Evolutionary conservation across 306 rosid genomes (phyloP).

Genomic region (Acacia confusa): DNA sequence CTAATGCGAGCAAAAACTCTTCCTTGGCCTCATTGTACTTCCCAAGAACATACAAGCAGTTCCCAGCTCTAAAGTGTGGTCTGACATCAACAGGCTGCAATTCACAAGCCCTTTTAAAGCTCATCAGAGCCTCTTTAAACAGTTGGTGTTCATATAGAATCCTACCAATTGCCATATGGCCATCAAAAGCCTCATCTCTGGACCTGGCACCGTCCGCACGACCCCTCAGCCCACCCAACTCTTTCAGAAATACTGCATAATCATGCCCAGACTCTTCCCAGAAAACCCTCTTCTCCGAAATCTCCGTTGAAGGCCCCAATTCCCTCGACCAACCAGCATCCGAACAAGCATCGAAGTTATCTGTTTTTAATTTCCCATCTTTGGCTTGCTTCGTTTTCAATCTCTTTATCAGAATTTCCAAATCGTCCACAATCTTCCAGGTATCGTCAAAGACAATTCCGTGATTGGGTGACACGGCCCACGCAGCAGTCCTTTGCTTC

Average conservation of each 20-base stretch:
- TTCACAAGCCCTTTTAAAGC: conserved; percentile 94
- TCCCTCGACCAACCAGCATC: conserved; percentile 99
- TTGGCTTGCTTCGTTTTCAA: conserved; percentile 80
- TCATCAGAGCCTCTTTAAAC: conserved; percentile 82
- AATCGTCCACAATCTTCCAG: conserved; percentile 96
- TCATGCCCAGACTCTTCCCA: conserved; percentile 97
- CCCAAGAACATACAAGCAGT: conserved; percentile 78
- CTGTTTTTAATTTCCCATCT: conserved; percentile 80
- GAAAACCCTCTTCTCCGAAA: conserved; percentile 74
- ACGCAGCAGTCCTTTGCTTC: conserved; percentile 96
- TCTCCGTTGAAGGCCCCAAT: conserved; percentile 80
- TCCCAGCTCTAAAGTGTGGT: conserved; percentile 95
- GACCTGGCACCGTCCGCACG: conserved; percentile 89
- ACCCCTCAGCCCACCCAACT: conserved; percentile 73
- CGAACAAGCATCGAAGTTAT: conserved; percentile 77
- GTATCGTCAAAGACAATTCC: conserved; percentile 96
- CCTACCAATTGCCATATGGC: conserved; percentile 97
- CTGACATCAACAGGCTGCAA: conserved; percentile 95
- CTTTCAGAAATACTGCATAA: conserved; percentile 69
- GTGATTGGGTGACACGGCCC: conserved; percentile 96
- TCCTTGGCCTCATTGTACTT: conserved; percentile 80
- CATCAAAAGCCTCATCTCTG: conserved; percentile 94
- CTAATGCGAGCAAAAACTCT: conserved; percentile 85
- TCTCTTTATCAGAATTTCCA: conserved; percentile 82
- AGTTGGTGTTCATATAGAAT: conserved; percentile 88